Base-by-base conservation (phyloP, 2,329 filamentous ascomycete genomes). In the Thelonectria blattea region DNA sequence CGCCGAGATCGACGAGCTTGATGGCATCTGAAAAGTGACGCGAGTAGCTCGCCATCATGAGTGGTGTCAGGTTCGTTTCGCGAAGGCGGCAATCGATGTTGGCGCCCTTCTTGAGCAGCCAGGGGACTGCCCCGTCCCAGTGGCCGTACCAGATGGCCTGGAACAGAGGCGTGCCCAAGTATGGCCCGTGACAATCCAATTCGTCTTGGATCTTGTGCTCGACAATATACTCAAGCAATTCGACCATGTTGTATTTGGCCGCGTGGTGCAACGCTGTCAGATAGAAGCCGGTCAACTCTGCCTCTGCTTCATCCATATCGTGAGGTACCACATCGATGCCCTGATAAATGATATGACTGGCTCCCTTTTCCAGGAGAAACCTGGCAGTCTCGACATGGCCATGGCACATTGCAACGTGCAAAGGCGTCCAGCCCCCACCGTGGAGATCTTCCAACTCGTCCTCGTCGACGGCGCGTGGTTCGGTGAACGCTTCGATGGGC, bases 31-130 rank as follows among this genome's bases (percentile, higher is more conserved):
- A 69, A 43, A 70, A 71, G 5, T 68, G 69, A 41, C 69, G 69
- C 3, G 66, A 65, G 46, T 71, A 68, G 50, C 69, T 71, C 1
- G 67, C 65, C 67, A 70, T 69, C 69, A 71, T 71, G 22, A 71
- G 57, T 2, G 69, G 62, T 14, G 69, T 71, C 20, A 71, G 48
- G 6, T 69, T 63, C 22, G 69, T 71, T 55, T 71, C 69, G 27
- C 71, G 64, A 8, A 71, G 62, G 10, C 67, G 68, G 17, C 46
- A 57, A 50, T 71, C 65, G 14, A 71, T 66, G 22, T 69, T 55
- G 49, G 69, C 69, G 6, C 69, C 69, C 30, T 71, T 67, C 22
- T 69, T 51, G 9, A 71, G 65, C 11, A 71, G 65, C 63, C 68
- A 71, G 10, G 69, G 69, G 17, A 71, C 67, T 37, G 62, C 53